These are phyloP conservation scores for Oenanthe javanica DNA, from an alignment of 140 eudicot species.

Conservation along the genomic window DNA sequence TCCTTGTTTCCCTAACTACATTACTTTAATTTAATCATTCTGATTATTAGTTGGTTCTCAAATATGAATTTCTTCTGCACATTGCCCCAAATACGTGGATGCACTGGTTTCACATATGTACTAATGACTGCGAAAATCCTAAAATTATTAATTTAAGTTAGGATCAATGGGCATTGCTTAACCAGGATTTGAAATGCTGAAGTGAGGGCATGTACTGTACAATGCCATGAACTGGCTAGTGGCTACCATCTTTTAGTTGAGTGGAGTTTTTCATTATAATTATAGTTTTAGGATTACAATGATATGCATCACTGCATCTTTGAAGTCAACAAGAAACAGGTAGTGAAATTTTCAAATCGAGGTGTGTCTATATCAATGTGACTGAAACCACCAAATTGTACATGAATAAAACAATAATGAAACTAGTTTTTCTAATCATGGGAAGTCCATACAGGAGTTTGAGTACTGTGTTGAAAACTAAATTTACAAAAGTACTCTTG, in stretches of 20 bases:
- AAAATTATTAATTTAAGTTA: not conserved
- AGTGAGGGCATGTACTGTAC: not conserved
- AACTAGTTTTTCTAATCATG: not conserved
- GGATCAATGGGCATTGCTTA: not conserved
- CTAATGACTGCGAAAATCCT: not conserved
- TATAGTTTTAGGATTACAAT: not conserved
- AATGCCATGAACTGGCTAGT: not conserved
- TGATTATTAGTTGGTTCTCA: not conserved
- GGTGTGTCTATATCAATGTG: not conserved
- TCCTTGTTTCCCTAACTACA: no score
- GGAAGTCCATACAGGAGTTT: not conserved
- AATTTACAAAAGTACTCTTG: slow-evolving; percentile 1
- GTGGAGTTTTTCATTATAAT: not conserved
- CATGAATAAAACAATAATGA: not conserved
- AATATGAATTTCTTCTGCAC: not conserved
- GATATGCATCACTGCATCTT: not conserved
- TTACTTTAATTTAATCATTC: not conserved
- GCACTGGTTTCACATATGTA: not conserved
- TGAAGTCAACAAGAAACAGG: not conserved
- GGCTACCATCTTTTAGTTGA: not conserved
- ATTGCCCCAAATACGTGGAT: not conserved
- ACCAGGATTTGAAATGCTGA: not conserved
- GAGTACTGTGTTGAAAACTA: not conserved
- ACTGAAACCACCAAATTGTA: not conserved
- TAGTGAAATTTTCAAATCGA: not conserved